Percentiles rank a stretch among this genome's conserved stretches.
Evolutionary conservation across 106 monocot species (phyloP).

Genomic region (Ottelia alismoides): DNA sequence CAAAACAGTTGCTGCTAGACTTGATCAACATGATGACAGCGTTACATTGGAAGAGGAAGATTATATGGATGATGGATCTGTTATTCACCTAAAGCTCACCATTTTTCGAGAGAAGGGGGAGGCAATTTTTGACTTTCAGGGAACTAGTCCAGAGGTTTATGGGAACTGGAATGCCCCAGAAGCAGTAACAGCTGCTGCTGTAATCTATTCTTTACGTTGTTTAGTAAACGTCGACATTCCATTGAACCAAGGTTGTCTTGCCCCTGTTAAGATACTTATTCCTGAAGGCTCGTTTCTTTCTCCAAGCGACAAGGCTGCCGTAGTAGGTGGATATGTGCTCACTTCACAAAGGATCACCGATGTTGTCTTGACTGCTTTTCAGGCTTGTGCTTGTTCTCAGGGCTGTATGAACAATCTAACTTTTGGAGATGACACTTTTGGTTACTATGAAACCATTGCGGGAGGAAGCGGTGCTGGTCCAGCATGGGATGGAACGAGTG

Average conservation of each 20-base stretch:
- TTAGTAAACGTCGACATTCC: conserved; percentile 87
- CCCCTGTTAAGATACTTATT: conserved; percentile 70
- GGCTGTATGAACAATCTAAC: conserved; percentile 99
- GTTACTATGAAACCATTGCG: conserved; percentile 94
- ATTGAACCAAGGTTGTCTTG: conserved; percentile 86
- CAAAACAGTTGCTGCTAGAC: conserved; percentile 40
- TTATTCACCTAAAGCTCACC: conserved; percentile 60
- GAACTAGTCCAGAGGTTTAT: conserved; percentile 84
- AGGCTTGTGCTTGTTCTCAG: conserved; percentile 88
- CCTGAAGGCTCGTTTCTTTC: conserved; percentile 79
- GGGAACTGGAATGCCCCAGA: conserved; percentile 95
- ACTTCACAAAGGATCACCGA: conserved; percentile 93
- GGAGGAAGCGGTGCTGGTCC: conserved; percentile 92
- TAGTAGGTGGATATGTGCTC: conserved; percentile 93
- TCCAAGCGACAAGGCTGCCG: conserved; percentile 84
- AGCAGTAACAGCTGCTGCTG: conserved; percentile 85
- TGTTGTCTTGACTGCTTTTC: conserved; percentile 72
- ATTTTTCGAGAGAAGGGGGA: conserved; percentile 61
- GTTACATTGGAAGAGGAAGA: conserved; percentile 66
- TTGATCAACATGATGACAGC: conserved; percentile 28
- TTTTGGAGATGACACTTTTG: conserved; percentile 80
- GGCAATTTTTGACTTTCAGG: conserved; percentile 70
- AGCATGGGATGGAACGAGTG: conserved; percentile 81
- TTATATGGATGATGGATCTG: conserved; percentile 93
- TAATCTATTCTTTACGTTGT: conserved; percentile 81